Evolutionary conservation across 1,284 basidiomycete species (phyloP).

Genomic region (Coniferiporia sulphurascens): DNA sequence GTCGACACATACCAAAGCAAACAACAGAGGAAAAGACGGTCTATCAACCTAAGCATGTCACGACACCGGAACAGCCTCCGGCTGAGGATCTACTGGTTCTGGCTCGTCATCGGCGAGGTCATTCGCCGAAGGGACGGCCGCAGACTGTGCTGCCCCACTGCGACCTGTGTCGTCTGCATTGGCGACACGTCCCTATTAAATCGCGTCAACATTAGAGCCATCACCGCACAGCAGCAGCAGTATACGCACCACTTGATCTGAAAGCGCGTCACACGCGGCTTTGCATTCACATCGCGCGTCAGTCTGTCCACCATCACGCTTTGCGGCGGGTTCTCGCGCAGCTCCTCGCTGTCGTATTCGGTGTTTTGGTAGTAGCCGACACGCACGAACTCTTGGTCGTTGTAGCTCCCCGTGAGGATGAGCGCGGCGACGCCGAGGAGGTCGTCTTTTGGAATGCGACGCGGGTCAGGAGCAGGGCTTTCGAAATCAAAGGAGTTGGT

Average conservation of each 20-base stretch:
- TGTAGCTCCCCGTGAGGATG: conserved; percentile 86
- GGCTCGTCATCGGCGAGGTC: conserved; percentile 40
- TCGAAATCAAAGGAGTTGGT: conserved; percentile 94
- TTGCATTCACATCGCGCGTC: conserved; percentile 84
- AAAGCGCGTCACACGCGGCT: conserved; percentile 91
- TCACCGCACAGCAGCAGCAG: neutral
- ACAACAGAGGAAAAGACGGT: neutral
- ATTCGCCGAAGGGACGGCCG: conserved; percentile 75
- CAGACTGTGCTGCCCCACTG: conserved; percentile 70
- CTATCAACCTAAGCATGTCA: neutral
- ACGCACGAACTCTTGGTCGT: conserved; percentile 95
- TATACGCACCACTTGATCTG: conserved; percentile 77
- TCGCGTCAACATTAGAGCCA: conserved; percentile 2
- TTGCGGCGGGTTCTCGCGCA: conserved; percentile 69
- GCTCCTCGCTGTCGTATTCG: conserved; percentile 92
- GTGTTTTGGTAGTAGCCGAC: conserved; percentile 99
- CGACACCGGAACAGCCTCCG: conserved; percentile 26
- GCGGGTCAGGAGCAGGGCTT: conserved; percentile 63
- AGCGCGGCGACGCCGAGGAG: conserved; percentile 88
- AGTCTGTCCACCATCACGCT: conserved; percentile 76
- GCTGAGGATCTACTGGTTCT: conserved; percentile 18
- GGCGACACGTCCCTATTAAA: conserved; percentile 62
- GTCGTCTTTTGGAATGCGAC: conserved; percentile 78
- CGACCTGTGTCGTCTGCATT: conserved; percentile 41
- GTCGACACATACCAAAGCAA: neutral